Evolutionary conservation across 2,329 filamentous ascomycete species (phyloP).

Genomic region (Blastomyces silverae): DNA sequence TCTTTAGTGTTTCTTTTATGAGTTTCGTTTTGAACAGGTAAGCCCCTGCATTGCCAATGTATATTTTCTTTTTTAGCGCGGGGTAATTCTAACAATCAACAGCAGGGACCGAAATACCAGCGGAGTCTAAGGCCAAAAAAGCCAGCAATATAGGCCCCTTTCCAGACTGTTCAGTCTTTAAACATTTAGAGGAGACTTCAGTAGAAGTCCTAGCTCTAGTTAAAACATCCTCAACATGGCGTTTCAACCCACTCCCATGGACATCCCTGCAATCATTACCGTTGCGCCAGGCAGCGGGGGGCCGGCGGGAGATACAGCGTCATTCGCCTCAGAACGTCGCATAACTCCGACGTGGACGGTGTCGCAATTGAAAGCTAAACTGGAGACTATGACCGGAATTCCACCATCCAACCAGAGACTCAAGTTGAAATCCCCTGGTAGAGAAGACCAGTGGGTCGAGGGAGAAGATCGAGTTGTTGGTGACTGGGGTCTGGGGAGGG

Average conservation of each 20-base stretch:
- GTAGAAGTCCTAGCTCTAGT: slow-evolving; percentile 15
- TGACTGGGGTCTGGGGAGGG: slow-evolving; percentile 39
- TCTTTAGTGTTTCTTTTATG: background rate
- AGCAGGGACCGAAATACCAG: background rate
- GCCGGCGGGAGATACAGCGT: slow-evolving; percentile 23
- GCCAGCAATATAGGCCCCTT: background rate
- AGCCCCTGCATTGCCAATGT: background rate
- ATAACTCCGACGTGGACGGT: slow-evolving; percentile 91
- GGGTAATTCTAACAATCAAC: background rate
- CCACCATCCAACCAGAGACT: slow-evolving; percentile 73
- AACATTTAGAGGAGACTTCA: background rate
- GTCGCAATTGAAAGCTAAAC: slow-evolving; percentile 71
- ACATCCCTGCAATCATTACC: slow-evolving; percentile 38
- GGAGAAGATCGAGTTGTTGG: slow-evolving; percentile 66
- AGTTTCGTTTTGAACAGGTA: background rate
- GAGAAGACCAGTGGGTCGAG: slow-evolving; percentile 54
- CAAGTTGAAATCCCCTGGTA: slow-evolving; percentile 58
- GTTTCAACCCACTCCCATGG: slow-evolving; percentile 35
- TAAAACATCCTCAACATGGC: slow-evolving; percentile 25
- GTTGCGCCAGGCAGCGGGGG: slow-evolving; percentile 24
- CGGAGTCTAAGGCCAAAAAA: background rate
- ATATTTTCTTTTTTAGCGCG: background rate
- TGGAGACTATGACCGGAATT: slow-evolving; percentile 89
- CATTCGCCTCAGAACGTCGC: slow-evolving; percentile 70
- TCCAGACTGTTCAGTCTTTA: background rate